Evolutionary conservation across 2,329 filamentous ascomycete species (phyloP).

Genomic region (Aureobasidium zeae): DNA sequence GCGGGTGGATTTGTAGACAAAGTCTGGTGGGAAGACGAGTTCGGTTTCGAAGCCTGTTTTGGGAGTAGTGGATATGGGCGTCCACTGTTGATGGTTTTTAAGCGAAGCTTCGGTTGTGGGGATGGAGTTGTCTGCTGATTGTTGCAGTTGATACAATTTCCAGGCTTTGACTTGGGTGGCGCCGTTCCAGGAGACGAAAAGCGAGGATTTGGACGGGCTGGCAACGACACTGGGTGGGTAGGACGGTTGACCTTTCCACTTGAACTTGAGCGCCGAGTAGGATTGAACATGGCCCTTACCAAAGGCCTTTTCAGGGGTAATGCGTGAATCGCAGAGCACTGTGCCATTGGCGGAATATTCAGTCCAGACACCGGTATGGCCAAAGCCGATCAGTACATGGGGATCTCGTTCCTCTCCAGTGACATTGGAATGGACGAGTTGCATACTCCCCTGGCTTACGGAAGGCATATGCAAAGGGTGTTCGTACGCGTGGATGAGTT

Average conservation of each 20-base stretch:
- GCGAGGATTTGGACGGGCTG: slow-evolving; percentile 22
- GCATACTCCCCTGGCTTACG: slow-evolving; percentile 22
- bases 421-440: slow-evolving; percentile 30
- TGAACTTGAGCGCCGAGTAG: slow-evolving; percentile 43
- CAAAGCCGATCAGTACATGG: slow-evolving; percentile 49
- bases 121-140: slow-evolving; percentile 25
- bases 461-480: slow-evolving; percentile 22
- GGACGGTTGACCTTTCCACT: slow-evolving; percentile 37
- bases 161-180: slow-evolving; percentile 38
- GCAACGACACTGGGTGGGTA: slow-evolving; percentile 27
- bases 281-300: slow-evolving; percentile 27
- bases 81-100: not conserved
- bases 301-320: slow-evolving; percentile 23
- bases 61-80: not conserved
- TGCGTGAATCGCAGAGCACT: slow-evolving; percentile 44
- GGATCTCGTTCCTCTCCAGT: slow-evolving; percentile 22
- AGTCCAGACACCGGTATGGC: slow-evolving; percentile 32
- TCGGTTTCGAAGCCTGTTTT: slow-evolving; percentile 35
- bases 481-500: slow-evolving; percentile 24
- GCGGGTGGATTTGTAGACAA: slow-evolving; percentile 7
- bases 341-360: slow-evolving; percentile 37
- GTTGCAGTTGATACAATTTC: slow-evolving; percentile 37
- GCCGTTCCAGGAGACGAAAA: slow-evolving; percentile 47
- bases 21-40: slow-evolving; percentile 19
- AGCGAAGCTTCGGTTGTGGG: not conserved